phyloP scores from a whole-genome alignment of 805 yeast species.

The Cyberlindnera xishuangbannaensis region DNA sequence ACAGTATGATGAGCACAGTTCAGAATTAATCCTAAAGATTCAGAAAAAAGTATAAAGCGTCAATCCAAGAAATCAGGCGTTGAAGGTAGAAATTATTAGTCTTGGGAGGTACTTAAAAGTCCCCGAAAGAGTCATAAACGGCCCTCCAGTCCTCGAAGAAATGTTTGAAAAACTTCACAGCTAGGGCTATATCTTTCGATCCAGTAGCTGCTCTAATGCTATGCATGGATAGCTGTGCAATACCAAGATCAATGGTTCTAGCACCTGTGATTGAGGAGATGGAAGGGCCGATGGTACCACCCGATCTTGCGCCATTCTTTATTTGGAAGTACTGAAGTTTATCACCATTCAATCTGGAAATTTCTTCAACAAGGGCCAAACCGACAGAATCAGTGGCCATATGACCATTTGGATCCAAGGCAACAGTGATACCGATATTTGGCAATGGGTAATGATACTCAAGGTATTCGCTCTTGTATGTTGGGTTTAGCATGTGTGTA shows the following conservation, averaged over 20 bases:
- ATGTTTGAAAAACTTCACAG: constrained; percentile 63
- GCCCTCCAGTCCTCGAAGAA: constrained; percentile 65
- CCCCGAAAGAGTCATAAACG: constrained; percentile 47
- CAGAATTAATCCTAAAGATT: too few relatives aligned
- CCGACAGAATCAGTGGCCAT: constrained; percentile 81
- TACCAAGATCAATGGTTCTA: constrained; percentile 74
- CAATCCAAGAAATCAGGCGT: background rate
- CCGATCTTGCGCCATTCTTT: constrained; percentile 78
- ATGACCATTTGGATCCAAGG: constrained; percentile 74
- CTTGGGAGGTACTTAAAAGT: constrained; percentile 28
- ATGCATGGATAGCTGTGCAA: constrained; percentile 83
- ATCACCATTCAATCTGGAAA: constrained; percentile 62
- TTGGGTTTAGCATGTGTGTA: constrained; percentile 76
- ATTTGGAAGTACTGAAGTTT: constrained; percentile 77
- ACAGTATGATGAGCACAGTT: too few relatives aligned
- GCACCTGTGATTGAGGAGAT: constrained; percentile 62
- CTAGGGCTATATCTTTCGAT: constrained; percentile 69
- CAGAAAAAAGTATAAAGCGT: too few relatives aligned
- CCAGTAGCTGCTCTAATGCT: constrained; percentile 80
- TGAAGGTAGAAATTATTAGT: background rate
- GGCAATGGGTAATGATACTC: constrained; percentile 78
- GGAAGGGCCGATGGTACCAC: constrained; percentile 84
- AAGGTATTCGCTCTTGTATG: constrained; percentile 60
- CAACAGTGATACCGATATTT: constrained; percentile 66
- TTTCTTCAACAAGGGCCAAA: constrained; percentile 59